Evolutionary conservation across 2,329 filamentous ascomycete species (phyloP).

Genomic region (Calonectria pteridis): DNA sequence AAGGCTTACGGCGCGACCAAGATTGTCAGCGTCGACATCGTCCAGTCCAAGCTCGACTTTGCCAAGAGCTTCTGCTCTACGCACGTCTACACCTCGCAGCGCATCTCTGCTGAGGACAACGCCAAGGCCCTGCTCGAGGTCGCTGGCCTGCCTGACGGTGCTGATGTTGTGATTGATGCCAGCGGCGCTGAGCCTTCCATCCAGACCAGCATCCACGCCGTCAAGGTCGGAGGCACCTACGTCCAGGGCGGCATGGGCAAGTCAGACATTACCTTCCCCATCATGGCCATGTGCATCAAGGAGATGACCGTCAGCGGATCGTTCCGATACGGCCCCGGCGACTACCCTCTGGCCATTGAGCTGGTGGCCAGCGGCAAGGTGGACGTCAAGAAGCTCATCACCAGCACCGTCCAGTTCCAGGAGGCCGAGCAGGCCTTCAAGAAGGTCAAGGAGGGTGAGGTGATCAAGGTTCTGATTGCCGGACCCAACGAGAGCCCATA

Average conservation of each 20-base stretch:
- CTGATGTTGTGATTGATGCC: slow-evolving; percentile 85
- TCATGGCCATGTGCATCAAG: slow-evolving; percentile 90
- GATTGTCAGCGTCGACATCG: slow-evolving; percentile 90
- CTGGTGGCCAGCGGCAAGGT: slow-evolving; percentile 80
- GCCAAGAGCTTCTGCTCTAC: slow-evolving; percentile 80
- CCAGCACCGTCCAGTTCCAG: slow-evolving; percentile 80
- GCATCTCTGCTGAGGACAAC: slow-evolving; percentile 77
- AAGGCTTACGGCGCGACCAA: slow-evolving; percentile 86
- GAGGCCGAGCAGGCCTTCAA: slow-evolving; percentile 89
- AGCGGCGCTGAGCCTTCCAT: slow-evolving; percentile 84
- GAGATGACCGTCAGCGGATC: slow-evolving; percentile 89
- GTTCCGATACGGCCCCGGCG: slow-evolving; percentile 90
- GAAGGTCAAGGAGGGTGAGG: slow-evolving; percentile 86
- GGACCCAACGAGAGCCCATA: slow-evolving; percentile 71
- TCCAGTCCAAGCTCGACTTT: slow-evolving; percentile 82
- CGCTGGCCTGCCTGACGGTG: slow-evolving; percentile 74
- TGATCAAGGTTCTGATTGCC: slow-evolving; percentile 77
- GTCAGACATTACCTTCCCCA: slow-evolving; percentile 88
- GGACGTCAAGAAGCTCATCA: slow-evolving; percentile 86
- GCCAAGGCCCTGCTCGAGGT: slow-evolving; percentile 75
- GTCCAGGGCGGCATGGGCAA: slow-evolving; percentile 94
- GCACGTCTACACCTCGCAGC: slow-evolving; percentile 75
- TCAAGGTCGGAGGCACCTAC: slow-evolving; percentile 79
- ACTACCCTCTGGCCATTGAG: slow-evolving; percentile 87
- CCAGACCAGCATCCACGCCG: slow-evolving; percentile 78